phyloP scores from a whole-genome alignment of 495 filamentous ascomycete species.

The Penicillium dipodomyicola region DNA sequence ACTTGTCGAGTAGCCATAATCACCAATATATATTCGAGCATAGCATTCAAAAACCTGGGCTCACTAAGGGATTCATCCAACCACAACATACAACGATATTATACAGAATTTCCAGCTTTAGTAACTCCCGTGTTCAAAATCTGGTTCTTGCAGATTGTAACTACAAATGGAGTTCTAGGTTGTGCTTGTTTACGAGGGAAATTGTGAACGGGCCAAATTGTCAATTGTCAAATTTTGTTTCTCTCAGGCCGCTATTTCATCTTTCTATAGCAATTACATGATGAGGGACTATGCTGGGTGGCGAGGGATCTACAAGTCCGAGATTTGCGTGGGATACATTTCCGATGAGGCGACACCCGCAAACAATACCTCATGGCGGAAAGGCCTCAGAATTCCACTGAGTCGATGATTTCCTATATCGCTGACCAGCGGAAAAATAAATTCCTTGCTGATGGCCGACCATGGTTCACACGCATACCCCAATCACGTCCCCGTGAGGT shows the following conservation, averaged over 20 bases:
- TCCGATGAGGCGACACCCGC: constrained; percentile 8
- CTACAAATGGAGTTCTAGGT: neutral
- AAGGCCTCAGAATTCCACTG: constrained; percentile 3
- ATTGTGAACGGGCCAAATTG: constrained; percentile 26
- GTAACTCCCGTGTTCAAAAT: neutral
- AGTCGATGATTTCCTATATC: neutral
- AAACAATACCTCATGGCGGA: neutral
- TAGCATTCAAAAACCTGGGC: neutral
- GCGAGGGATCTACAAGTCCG: neutral
- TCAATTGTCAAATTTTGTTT: neutral
- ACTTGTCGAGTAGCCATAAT: no score
- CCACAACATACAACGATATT: neutral
- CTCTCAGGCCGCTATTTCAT: neutral
- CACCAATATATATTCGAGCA: neutral
- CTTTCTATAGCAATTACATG: neutral
- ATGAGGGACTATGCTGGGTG: neutral
- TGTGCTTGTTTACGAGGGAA: constrained; percentile 17
- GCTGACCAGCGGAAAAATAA: neutral
- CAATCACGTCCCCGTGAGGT: constrained; percentile 20
- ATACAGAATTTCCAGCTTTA: neutral
- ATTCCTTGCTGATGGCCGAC: neutral
- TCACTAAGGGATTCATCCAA: neutral
- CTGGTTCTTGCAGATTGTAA: neutral
- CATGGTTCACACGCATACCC: constrained; percentile 4
- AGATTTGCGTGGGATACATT: constrained; percentile 1